Base-by-base conservation (phyloP, 2,329 filamentous ascomycete genomes). In the Cladosporium sp. region DNA sequence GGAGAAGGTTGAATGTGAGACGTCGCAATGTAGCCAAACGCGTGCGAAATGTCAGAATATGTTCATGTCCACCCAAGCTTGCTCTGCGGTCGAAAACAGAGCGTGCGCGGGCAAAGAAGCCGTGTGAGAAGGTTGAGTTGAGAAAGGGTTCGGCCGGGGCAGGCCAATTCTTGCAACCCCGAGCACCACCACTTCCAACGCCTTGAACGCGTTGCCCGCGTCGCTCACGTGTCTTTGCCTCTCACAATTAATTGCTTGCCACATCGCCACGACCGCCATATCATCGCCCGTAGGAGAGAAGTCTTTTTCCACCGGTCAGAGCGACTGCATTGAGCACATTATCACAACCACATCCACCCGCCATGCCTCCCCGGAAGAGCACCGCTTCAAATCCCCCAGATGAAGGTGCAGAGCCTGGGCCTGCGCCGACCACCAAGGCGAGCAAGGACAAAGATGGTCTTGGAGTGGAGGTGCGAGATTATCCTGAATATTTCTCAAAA, bases 311-410 rank as follows among this genome's bases (percentile, higher is more conserved):
- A 3, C 25, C 19, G 25, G 20, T 28, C 5, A 12, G 6, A 28
- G 3, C 15, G 4, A 17, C 17, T 28, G 4, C 3, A 49, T 19
- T 49, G 37, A 34, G 14, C 36, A 6, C n/a, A 42, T 6, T 19
- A 39, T 54, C 28, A 22, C 28, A 55, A 57, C 28, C 11, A 12
- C 43, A 11, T 4, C 15, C 11, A 14, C 22, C 38, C 58, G 34
- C 22, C 60, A 80, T 80, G 78, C 76, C 78, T 5, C 69, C 75
- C n/a, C 72, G 75, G 60, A 80, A 78, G 69, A 78, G 75, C 66
- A 80, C 77, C 64, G 73, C 73, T 55, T 59, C 56, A 45, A 59
- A 59, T 49, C 56, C 56, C 25, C 56, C 25, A 28, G 70, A 73
- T 15, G 70, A 73, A 39, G 67, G 71, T 49, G 64, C 63, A 34